Evolutionary conservation across 2,329 filamentous ascomycete genomes (phyloP), one percentile per base, ranked within the genome.

Genomic region (Curvularia hawaiiensis): DNA sequence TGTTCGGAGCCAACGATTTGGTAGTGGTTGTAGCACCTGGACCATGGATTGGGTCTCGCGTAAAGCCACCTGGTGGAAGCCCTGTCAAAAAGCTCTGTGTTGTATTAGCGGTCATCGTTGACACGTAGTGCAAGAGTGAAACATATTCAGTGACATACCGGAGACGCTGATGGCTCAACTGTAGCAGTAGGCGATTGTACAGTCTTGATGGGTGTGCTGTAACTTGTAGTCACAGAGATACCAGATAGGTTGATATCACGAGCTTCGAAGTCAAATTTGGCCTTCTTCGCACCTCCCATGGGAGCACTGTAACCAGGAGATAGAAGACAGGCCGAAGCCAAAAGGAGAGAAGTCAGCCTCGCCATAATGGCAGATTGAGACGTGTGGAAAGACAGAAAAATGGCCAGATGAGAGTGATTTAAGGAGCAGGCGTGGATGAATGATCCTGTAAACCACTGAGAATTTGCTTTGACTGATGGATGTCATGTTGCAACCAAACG

Each of bases 41-140:
- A 1, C 65, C 60, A 41, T 64, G 56, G 0, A 70, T 39, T 16
- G 74, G 74, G 52, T 72, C 63, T 38, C 45, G 54, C 2, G 72
- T 72, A 44, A 71, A 64, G 28, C 68, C 70, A n/a, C 61, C 60
- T 5, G 68, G 62, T 31, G 74, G 74, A n/a, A 75, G 67, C 20
- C 58, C 67, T 20, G 72, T 74, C 20, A 68, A 33, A 10, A 76
- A 68, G 47, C 60, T 67, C 74, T 76, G 11, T 38, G n/a, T 11
- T 35, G 14, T 46, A 40, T 67, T 40, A 67, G 59, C 46, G 14
- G 5, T 14, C 5, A 10, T 14, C 26, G n/a, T 54, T 49, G 12
- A 12, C 26, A 38, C 10, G 2, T 12, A 9, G 18, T 16, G 1
- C n/a, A 22, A 9, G 18, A n/a, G 8, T 38, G 1, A 5, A 9